Base-by-base conservation (phyloP, 768 basidiomycete species). In the Suillus variegatus region DNA sequence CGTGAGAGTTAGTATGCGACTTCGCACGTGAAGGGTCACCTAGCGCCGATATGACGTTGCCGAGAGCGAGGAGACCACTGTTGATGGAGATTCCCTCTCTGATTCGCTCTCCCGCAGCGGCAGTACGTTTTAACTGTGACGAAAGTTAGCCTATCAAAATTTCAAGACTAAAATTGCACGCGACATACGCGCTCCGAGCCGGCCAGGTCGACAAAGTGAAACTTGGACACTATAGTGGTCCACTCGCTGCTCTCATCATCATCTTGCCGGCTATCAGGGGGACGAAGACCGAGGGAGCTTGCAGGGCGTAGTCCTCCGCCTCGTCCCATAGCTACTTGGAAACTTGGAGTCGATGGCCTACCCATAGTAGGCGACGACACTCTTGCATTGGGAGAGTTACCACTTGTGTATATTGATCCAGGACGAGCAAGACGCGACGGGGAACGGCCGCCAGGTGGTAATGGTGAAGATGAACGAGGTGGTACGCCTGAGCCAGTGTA, bases 51-150 rank as follows among this genome's bases (percentile, higher is more conserved):
- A 99, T 99, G 72, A 99, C 97, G 77, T 99, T 99, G 55, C 97
- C 97, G 25, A 99, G 86, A 20, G 97, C 97, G 43, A 95, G 85
- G 41, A 99, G 87, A 66, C 97, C 97, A 67, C 93, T 92, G 81
- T 99, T 99, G 81, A 99, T 99, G 36, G 94, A 95, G 62, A 97
- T 97, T n/a, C 97, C 97, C 79, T 98, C 97, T 76, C 95, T 99
- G 77, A 97, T 94, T 64, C 97, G 91, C 68, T 98, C 97, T 6
- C 97, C 97, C 10, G 89, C 90, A 6, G 97, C 97, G 1, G 95
- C 93, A 10, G 97, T 99, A 51, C 97, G 89, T 78, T 99, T 99
- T 56, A 99, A 84, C 92, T 95, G 71, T 49, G 69, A 68, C 64
- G 35, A 65, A 62, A 63, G 61, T 73, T 66, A 74, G 72, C 66